phyloP scores from a whole-genome alignment of 306 rosid species.

The Medicago lupulina region DNA sequence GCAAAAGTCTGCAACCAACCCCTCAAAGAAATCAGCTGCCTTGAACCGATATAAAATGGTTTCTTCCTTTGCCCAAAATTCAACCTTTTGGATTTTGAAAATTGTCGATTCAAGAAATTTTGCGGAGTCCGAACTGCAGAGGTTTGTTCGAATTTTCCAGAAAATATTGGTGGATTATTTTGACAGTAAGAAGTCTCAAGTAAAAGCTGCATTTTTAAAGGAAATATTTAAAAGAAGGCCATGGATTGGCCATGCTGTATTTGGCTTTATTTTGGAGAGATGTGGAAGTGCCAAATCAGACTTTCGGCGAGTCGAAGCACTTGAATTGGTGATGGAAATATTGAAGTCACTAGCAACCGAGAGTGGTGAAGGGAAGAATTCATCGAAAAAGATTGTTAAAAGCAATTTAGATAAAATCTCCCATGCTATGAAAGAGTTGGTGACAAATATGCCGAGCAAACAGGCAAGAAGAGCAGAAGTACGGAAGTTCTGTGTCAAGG shows the following conservation, averaged over 20 bases:
- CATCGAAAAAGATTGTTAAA: slow-evolving; percentile 54
- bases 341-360: slow-evolving; percentile 55
- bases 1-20: slow-evolving; percentile 62
- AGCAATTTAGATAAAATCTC: slow-evolving; percentile 58
- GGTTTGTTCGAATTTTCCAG: slow-evolving; percentile 61
- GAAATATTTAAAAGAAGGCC: slow-evolving; percentile 78
- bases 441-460: slow-evolving; percentile 69
- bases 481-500: slow-evolving; percentile 64
- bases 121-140: slow-evolving; percentile 56
- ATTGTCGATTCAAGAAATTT: slow-evolving; percentile 73
- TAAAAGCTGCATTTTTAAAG: slow-evolving; percentile 75
- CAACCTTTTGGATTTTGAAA: slow-evolving; percentile 89
- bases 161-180: slow-evolving; percentile 65
- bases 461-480: slow-evolving; percentile 70
- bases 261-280: slow-evolving; percentile 71
- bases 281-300: slow-evolving; percentile 74
- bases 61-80: slow-evolving; percentile 70
- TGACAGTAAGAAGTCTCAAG: slow-evolving; percentile 75
- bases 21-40: slow-evolving; percentile 68
- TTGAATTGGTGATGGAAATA: slow-evolving; percentile 70
- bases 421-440: slow-evolving; percentile 64
- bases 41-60: slow-evolving; percentile 76
- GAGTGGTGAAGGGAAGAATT: slow-evolving; percentile 50
- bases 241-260: slow-evolving; percentile 76
- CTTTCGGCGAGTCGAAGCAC: slow-evolving; percentile 79